Evolutionary conservation across 1,139 yeast species (phyloP), one percentile per base, ranked within the genome.

Genomic region (Yamadazyma triangularis): DNA sequence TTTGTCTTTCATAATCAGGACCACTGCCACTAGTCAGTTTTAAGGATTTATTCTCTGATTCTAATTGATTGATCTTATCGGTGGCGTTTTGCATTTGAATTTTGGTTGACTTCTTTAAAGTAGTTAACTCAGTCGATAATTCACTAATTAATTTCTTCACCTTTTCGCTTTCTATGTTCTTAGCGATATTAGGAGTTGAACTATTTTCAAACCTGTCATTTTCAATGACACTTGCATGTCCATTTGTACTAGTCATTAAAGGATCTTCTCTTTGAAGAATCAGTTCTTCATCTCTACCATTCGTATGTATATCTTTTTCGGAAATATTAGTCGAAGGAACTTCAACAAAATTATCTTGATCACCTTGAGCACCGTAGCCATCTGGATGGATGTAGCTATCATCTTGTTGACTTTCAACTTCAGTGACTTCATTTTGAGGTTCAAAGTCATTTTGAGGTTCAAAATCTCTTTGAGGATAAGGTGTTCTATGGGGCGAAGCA

Each of bases 51-150:
- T 73, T 71, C 41, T 73, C 76, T 6, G 42, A 30, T 44, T 77
- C 80, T 29, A 78, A 54, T n/a, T 42, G 44, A 23, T 53, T 51
- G 28, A 77, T 75, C 38, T 65, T 70, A 25, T 65, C 68, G 28
- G 75, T 69, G 1, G 84, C 84, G 34, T 58, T 57, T 42, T 63
- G 69, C 53, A 78, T 76, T 41, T 75, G 78, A 4, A 55, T 52
- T 34, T 63, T 67, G 6, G 83, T 68, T 5, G 73, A 58, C 8
- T 56, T 35, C 41, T 64, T 73, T 43, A 77, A 56, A 15, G 58
- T 56, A 22, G 57, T 59, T 32, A 77, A 53, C 39, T 78, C 80
- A 15, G 49, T 47, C 13, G 76, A 71, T 30, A 77, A 54, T 28
- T 65, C 66, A n/a, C 49, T 46, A 15, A 72, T 60, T 16, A 64